Percentiles rank a stretch among this genome's conserved stretches.
phyloP scores from a whole-genome alignment of 2,329 filamentous ascomycete species.

The Chaetomium sp. region DNA sequence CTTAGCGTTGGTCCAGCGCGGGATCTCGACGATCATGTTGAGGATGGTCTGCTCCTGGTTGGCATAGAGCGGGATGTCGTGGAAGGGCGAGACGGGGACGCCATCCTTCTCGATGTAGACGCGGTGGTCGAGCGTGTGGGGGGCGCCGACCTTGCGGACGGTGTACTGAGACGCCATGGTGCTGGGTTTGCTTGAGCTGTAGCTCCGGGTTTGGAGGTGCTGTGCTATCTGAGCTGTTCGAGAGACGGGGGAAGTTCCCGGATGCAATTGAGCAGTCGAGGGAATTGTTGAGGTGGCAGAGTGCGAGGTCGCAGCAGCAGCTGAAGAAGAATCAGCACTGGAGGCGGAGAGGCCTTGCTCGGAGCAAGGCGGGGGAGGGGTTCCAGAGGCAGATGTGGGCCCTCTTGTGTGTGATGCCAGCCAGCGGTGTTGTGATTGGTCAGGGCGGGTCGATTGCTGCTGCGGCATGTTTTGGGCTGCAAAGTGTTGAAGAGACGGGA shows the following conservation, averaged over 20 bases:
- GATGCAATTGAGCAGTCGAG: slow-evolving; percentile 31
- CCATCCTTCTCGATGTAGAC: slow-evolving; percentile 99
- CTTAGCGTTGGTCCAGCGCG: slow-evolving; percentile 99
- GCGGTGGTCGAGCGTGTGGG: slow-evolving; percentile 95
- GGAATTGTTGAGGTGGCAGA: slow-evolving; percentile 26
- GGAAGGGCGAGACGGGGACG: slow-evolving; percentile 89
- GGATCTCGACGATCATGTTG: slow-evolving; percentile 99
- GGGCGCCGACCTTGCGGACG: slow-evolving; percentile 82
- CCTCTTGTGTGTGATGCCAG: slow-evolving; percentile 35
- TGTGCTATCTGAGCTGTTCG: slow-evolving; percentile 58
- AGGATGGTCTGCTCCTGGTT: slow-evolving; percentile 93
- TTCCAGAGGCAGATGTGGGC: slow-evolving; percentile 28
- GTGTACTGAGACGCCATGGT: slow-evolving; percentile 64
- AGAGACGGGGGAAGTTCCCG: slow-evolving; percentile 49
- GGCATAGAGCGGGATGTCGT: slow-evolving; percentile 97
- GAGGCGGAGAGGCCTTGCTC: slow-evolving; percentile 14
- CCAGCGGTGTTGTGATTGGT: slow-evolving; percentile 35
- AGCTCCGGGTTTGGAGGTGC: slow-evolving; percentile 49
- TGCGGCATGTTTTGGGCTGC: slow-evolving; percentile 31
- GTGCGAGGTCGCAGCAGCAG: slow-evolving; percentile 19
- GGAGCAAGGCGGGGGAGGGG: slow-evolving; percentile 36
- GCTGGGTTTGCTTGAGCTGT: slow-evolving; percentile 32
- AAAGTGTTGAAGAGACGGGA: slow-evolving; percentile 3
- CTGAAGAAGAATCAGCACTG: slow-evolving; percentile 22
- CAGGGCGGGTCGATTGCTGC: slow-evolving; percentile 29